Conservation (phyloP, 805 yeast species). For the Lipomyces spencermartinsiae region DNA sequence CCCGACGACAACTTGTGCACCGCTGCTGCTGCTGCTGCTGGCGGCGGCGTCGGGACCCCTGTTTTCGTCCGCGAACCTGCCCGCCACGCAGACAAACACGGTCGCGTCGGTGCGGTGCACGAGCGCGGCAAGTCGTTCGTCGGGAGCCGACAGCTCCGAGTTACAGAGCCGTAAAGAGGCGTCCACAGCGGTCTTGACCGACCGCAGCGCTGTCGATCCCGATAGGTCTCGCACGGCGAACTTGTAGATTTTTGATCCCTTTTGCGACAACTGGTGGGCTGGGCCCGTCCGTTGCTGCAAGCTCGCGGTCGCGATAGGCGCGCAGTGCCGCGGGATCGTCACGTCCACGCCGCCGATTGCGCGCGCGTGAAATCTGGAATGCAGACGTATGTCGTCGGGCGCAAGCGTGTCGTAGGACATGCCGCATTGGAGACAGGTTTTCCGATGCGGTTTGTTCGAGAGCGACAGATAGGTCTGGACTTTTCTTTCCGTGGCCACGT, state of each 20-base stretch:
- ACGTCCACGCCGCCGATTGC: slow-evolving; percentile 55
- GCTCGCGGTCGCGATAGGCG: neutral
- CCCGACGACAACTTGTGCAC: slow-evolving; percentile 18
- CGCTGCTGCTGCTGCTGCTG: neutral
- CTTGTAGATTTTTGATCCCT: slow-evolving; percentile 13
- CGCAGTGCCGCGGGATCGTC: slow-evolving; percentile 38
- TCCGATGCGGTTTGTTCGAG: slow-evolving; percentile 31
- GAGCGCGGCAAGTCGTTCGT: slow-evolving; percentile 36
- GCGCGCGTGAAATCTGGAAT: slow-evolving; percentile 54
- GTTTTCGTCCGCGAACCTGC: neutral
- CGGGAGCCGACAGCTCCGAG: slow-evolving; percentile 58
- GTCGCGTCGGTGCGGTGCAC: slow-evolving; percentile 4
- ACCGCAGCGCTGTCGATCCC: neutral
- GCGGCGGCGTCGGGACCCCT: neutral
- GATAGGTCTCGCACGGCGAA: slow-evolving; percentile 12
- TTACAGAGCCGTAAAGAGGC: slow-evolving; percentile 56
- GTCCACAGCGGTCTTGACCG: slow-evolving; percentile 39
- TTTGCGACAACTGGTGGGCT: neutral
- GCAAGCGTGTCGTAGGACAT: slow-evolving; percentile 58
- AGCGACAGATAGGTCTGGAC: slow-evolving; percentile 37
- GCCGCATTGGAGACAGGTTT: slow-evolving; percentile 57
- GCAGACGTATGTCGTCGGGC: slow-evolving; percentile 52
- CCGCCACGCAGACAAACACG: slow-evolving; percentile 18
- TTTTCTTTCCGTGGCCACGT: neutral
- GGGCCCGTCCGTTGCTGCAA: neutral